phyloP scores from a whole-genome alignment of 2,329 filamentous ascomycete genomes.

The Colletotrichum tamarilloi region DNA sequence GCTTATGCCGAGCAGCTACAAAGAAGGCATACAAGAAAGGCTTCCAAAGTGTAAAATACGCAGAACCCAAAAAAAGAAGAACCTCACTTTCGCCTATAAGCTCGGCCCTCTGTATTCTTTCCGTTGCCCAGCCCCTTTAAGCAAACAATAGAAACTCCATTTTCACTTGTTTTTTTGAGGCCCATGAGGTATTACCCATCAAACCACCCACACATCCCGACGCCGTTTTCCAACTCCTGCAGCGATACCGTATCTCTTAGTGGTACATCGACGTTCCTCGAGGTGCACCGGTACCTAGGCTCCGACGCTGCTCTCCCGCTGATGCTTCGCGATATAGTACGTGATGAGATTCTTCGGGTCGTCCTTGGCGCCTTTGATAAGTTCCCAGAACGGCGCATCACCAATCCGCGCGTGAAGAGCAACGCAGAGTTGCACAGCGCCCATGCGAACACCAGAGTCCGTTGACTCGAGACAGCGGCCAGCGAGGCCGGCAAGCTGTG shows the following conservation, averaged over 20 bases:
- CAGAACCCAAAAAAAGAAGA: slow-evolving; percentile 16
- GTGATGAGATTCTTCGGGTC: slow-evolving; percentile 82
- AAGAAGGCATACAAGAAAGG: slow-evolving; percentile 25
- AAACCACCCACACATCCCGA: not conserved
- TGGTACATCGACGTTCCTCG: not conserved
- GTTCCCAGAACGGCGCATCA: slow-evolving; percentile 74
- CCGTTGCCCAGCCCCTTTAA: not conserved
- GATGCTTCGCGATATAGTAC: slow-evolving; percentile 81
- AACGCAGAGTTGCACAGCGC: slow-evolving; percentile 83
- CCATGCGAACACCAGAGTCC: slow-evolving; percentile 75
- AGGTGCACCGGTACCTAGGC: not conserved
- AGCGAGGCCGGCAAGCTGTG: slow-evolving; percentile 61
- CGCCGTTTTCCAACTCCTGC: slow-evolving; percentile 10
- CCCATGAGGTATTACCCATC: not conserved
- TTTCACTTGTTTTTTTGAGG: slow-evolving; percentile 4
- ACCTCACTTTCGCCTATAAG: slow-evolving; percentile 15
- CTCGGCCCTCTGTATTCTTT: slow-evolving; percentile 9
- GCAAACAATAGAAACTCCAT: slow-evolving; percentile 19
- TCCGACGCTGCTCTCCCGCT: slow-evolving; percentile 59
- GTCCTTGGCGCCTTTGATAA: slow-evolving; percentile 72
- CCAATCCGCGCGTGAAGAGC: slow-evolving; percentile 73
- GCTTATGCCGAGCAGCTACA: slow-evolving; percentile 29
- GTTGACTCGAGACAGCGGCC: slow-evolving; percentile 68
- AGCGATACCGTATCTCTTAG: not conserved
- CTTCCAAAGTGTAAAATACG: slow-evolving; percentile 20